These are phyloP conservation scores for Globisporangium sylvaticum DNA, from an alignment of 352 stramenopile genomes.

Conservation along the genomic window DNA sequence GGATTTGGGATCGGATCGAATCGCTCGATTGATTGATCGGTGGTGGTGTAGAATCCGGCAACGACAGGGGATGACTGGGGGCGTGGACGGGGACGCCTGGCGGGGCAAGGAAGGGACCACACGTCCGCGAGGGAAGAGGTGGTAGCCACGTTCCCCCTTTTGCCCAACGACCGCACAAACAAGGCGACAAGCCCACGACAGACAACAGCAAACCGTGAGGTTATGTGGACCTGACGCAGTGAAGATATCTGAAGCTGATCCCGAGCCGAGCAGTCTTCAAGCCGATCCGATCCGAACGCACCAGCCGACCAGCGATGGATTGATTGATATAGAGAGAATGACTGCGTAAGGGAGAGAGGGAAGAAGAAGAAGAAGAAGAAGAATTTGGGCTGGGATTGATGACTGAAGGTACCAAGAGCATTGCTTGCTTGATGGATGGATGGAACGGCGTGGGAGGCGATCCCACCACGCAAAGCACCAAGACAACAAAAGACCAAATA, in stretches of 20 bases:
- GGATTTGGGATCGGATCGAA: constrained; percentile 7
- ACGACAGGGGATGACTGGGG: not conserved
- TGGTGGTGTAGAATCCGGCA: constrained; percentile 5
- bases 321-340: not conserved
- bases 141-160: not conserved
- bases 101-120: not conserved
- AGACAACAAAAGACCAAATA: too few relatives aligned
- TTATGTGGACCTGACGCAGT: not conserved
- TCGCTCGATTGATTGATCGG: too few relatives aligned
- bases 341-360: not conserved
- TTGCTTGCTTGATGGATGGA: not conserved
- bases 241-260: not conserved
- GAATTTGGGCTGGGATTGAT: not conserved
- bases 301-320: not conserved
- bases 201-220: not conserved
- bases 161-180: not conserved
- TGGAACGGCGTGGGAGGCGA: not conserved
- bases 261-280: not conserved
- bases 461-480: too few relatives aligned
- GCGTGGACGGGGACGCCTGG: not conserved
- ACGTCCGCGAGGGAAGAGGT: not conserved
- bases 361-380: not conserved
- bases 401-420: not conserved
- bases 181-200: not conserved
- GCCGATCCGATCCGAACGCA: too few relatives aligned